Percentiles rank a stretch among this genome's conserved stretches.
phyloP scores from a whole-genome alignment of 2,329 filamentous ascomycete genomes.

The Fusarium chaquense region DNA sequence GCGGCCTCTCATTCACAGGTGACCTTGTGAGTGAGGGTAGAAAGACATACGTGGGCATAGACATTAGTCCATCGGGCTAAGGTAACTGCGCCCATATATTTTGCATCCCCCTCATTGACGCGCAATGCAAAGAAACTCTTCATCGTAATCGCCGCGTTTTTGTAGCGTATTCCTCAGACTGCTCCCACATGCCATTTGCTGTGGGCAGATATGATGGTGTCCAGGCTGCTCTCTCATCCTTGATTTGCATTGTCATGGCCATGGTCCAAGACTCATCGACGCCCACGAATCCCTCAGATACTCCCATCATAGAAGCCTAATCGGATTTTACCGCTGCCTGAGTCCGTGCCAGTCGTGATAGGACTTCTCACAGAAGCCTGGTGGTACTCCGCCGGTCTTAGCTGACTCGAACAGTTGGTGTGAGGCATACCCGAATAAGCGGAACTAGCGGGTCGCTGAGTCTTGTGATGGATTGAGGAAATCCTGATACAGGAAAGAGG shows the following conservation, averaged over 20 bases:
- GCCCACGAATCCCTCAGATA: neutral
- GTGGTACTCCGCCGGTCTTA: neutral
- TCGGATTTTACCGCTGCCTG: neutral
- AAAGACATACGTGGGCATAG: neutral
- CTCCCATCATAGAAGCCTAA: neutral
- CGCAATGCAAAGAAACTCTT: neutral
- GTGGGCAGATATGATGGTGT: neutral
- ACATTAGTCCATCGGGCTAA: neutral
- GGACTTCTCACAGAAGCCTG: neutral
- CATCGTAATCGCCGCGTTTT: neutral
- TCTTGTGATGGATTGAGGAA: neutral
- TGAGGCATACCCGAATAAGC: rapidly evolving
- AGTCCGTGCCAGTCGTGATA: rapidly evolving
- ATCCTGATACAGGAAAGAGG: neutral
- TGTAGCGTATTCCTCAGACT: neutral
- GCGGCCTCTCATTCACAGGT: rapidly evolving
- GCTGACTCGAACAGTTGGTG: neutral
- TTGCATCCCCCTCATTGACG: neutral
- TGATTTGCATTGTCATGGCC: no score
- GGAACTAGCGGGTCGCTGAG: no score
- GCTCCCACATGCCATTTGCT: neutral
- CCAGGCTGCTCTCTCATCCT: neutral
- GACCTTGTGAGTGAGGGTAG: neutral
- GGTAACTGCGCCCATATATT: neutral
- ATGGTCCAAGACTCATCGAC: neutral